Percentiles rank a stretch among this genome's conserved stretches.
Evolutionary conservation across 768 basidiomycete species (phyloP).

Genomic region (Asterophora parasitica): DNA sequence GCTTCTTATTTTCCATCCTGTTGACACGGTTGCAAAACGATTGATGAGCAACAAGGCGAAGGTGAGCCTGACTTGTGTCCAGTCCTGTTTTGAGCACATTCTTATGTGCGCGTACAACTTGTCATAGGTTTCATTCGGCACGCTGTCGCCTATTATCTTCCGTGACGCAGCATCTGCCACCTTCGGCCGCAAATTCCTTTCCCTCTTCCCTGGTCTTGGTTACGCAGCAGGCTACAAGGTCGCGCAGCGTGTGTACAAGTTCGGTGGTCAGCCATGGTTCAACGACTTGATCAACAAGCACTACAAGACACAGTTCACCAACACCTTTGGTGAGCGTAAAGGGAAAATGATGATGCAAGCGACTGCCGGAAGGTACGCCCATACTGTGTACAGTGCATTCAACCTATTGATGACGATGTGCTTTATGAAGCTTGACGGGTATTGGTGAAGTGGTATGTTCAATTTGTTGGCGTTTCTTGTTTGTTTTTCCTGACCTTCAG

Average conservation of each 20-base stretch:
- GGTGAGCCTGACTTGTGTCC: constrained; percentile 31
- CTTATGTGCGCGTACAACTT: neutral
- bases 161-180: constrained; percentile 73
- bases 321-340: constrained; percentile 86
- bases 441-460: constrained; percentile 90
- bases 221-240: constrained; percentile 99
- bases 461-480: neutral
- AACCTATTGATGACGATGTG: no score
- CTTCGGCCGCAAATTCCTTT: constrained; percentile 65
- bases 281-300: constrained; percentile 84
- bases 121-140: constrained; percentile 54
- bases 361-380: constrained; percentile 77
- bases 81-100: neutral
- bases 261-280: constrained; percentile 97
- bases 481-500: neutral
- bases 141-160: constrained; percentile 80
- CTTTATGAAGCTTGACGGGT: constrained; percentile 52
- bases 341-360: constrained; percentile 97
- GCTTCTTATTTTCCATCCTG: constrained; percentile 91
- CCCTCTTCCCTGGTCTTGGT: constrained; percentile 96
- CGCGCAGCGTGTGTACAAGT: constrained; percentile 92
- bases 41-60: constrained; percentile 96
- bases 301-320: constrained; percentile 78
- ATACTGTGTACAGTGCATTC: neutral
- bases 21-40: constrained; percentile 97